Evolutionary conservation across 768 basidiomycete genomes (phyloP), one percentile per base, ranked within the genome.

Genomic region (Boletus barrowsii): DNA sequence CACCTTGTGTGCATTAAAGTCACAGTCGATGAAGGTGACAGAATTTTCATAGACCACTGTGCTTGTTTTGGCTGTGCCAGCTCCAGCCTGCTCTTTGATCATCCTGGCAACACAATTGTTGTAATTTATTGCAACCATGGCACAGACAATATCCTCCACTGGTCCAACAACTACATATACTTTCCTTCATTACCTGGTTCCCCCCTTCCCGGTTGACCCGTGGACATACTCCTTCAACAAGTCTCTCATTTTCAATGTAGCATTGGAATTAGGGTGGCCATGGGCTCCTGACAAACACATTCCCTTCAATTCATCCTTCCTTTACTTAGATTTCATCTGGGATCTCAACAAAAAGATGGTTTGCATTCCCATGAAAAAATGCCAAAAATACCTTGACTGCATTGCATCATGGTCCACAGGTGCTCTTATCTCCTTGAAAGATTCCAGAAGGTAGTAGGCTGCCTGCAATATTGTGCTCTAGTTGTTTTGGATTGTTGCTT

Each of bases 361-460:
- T 2, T 18, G 8, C 3, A 42, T 51, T 1, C 32, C 49, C 0
- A 2, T n/a, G 3, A 24, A 17, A 3, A 51, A 35, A 3, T 3
- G 9, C 2, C 1, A 14, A 3, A 51, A 51, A 3, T 52, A 52
- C 5, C 43, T 45, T 0, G 5, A 10, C 2, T 8, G 11, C 6
- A 24, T 52, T 0, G 5, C 5, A 2, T 0, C 18, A 0, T 46
- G 43, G 51, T 1, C 13, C 1, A 11, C 36, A 2, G 36, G 51
- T 2, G 2, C 11, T 1, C 26, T 4, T 0, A 4, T 42, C 0
- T 5, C 50, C 1, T 4, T 51, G 0, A 35, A 14, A 1, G 50
- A 44, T 0, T 36, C 24, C 50, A 51, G 4, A 3, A 4, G 0
- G 22, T 51, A 1, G 5, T 42, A 1, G n/a, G 42, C 0, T 51